These are phyloP conservation scores for Brassica hybrid DNA, from an alignment of 441 rosid genomes.

Conservation along the genomic window DNA sequence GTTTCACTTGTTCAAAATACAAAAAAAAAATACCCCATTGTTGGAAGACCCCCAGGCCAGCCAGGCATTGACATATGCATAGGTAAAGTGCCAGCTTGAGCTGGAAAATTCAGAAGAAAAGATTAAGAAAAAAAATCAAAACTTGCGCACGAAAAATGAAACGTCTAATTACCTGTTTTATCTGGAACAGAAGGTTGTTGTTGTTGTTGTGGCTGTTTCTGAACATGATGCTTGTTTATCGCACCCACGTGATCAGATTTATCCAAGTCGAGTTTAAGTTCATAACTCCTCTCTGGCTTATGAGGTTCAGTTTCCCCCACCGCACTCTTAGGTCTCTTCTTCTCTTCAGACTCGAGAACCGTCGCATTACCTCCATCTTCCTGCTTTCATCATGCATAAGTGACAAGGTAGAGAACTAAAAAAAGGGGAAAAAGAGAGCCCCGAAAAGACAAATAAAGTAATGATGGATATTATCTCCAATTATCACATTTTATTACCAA, in stretches of 20 bases:
- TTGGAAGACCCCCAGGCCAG: conserved; percentile 95
- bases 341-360: conserved; percentile 51
- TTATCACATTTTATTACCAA: conserved; percentile 38
- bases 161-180: conserved; percentile 57
- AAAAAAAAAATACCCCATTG: conserved; percentile 76
- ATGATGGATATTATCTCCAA: conserved; percentile 33
- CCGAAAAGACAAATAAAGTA: conserved; percentile 15
- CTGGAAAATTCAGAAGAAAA: conserved; percentile 45
- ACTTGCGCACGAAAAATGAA: conserved; percentile 12
- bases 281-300: conserved; percentile 60
- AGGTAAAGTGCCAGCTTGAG: conserved; percentile 65
- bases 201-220: conserved; percentile 49
- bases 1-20: background rate
- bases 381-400: conserved; percentile 44
- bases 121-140: background rate
- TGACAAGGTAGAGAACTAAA: conserved; percentile 25
- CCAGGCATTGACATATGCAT: conserved; percentile 72
- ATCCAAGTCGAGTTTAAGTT: conserved; percentile 78
- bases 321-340: conserved; percentile 45
- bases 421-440: background rate
- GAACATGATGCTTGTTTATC: conserved; percentile 52
- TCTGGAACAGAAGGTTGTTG: conserved; percentile 43
- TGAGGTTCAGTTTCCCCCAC: conserved; percentile 52
- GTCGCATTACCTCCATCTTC: conserved; percentile 49
- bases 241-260: conserved; percentile 58